Evolutionary conservation across 1,284 basidiomycete species (phyloP).

Genomic region (Termitomyces sp.): DNA sequence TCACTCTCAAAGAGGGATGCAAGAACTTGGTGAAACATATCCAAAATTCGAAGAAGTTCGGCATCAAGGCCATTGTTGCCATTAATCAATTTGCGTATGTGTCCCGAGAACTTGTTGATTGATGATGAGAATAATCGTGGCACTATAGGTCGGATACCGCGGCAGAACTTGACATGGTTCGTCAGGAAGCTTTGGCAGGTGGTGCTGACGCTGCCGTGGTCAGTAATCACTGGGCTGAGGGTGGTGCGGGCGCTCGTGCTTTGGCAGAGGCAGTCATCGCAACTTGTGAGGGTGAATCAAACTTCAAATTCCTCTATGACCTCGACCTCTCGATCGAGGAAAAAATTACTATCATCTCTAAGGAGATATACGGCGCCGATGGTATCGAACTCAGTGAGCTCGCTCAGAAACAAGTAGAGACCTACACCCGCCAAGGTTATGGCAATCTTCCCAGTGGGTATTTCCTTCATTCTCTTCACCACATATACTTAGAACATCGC

Average conservation of each 20-base stretch:
- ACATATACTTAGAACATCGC: conserved; percentile 8
- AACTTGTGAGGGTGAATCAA: conserved; percentile 78
- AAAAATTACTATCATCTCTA: conserved; percentile 85
- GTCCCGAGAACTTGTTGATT: background rate
- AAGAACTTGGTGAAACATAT: conserved; percentile 94
- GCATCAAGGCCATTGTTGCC: conserved; percentile 94
- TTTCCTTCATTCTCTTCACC: conserved; percentile 7
- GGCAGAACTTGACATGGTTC: conserved; percentile 86
- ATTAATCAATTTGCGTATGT: conserved; percentile 93
- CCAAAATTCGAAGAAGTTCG: conserved; percentile 93
- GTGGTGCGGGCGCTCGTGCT: conserved; percentile 82
- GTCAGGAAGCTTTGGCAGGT: conserved; percentile 73
- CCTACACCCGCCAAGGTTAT: conserved; percentile 90
- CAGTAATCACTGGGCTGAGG: conserved; percentile 95
- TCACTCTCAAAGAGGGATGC: conserved; percentile 88
- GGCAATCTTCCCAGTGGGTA: conserved; percentile 71
- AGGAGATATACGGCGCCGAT: conserved; percentile 88
- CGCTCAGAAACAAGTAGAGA: conserved; percentile 84
- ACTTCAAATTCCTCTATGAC: conserved; percentile 91
- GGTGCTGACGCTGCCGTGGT: conserved; percentile 96
- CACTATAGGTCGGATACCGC: conserved; percentile 75
- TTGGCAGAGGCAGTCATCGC: conserved; percentile 85
- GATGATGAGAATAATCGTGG: conserved; percentile 4
- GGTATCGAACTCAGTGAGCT: conserved; percentile 82
- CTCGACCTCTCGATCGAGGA: conserved; percentile 78